Evolutionary conservation across 805 yeast genomes (phyloP).

Genomic region (Sugiyamaella smithiae): DNA sequence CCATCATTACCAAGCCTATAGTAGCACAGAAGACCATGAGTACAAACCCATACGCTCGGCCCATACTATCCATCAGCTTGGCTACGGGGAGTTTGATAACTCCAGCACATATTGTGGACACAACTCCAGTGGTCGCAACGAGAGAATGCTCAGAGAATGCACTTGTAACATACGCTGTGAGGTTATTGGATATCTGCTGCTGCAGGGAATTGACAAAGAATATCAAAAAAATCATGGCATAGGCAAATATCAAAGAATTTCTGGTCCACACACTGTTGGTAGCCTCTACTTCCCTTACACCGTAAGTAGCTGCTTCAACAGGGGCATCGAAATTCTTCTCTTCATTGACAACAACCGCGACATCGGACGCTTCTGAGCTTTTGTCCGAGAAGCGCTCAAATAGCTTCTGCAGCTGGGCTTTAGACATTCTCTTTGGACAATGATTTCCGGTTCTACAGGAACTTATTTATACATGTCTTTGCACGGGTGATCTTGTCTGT

Average conservation of each 20-base stretch:
- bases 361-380: background rate
- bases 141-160: constrained; percentile 33
- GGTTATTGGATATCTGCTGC: constrained; percentile 27
- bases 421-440: background rate
- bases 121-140: constrained; percentile 32
- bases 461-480: too few relatives aligned
- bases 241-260: constrained; percentile 30
- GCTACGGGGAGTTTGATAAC: constrained; percentile 38
- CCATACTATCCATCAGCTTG: constrained; percentile 54
- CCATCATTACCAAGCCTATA: constrained; percentile 56
- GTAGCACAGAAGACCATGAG: constrained; percentile 48
- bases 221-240: constrained; percentile 37
- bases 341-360: background rate
- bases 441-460: too few relatives aligned
- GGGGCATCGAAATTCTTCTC: constrained; percentile 4
- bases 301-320: constrained; percentile 1
- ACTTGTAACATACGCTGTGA: constrained; percentile 27
- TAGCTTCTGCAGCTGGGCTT: background rate
- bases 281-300: constrained; percentile 34
- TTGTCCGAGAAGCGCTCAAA: background rate
- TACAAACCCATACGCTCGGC: constrained; percentile 49
- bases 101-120: constrained; percentile 36
- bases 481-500: too few relatives aligned
- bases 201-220: constrained; percentile 38
- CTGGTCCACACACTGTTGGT: constrained; percentile 34